phyloP scores from a whole-genome alignment of 768 basidiomycete genomes.

The Rhodotorula diobovata region DNA sequence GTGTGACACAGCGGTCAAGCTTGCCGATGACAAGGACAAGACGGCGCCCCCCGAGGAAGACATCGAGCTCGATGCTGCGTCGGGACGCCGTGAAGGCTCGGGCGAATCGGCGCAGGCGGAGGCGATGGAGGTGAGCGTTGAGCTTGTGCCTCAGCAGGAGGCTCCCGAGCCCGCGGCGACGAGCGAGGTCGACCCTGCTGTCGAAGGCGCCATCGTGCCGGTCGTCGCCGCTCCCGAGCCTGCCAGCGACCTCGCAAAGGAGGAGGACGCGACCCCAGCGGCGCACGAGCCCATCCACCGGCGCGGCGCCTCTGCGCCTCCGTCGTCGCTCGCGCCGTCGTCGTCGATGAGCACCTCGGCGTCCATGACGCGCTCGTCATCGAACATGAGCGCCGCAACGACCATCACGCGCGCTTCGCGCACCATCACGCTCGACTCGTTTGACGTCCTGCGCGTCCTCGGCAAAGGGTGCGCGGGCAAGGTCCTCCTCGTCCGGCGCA shows the following conservation, averaged over 20 bases:
- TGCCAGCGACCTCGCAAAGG: too few relatives aligned
- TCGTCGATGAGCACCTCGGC: neutral
- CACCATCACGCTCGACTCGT: conserved; percentile 71
- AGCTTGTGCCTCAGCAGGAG: neutral
- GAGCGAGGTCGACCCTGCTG: neutral
- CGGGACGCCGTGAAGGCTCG: neutral
- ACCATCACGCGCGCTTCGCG: conserved; percentile 53
- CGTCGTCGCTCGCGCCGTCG: neutral
- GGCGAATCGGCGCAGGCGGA: neutral
- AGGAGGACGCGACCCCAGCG: neutral
- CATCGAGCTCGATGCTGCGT: neutral
- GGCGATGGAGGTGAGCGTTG: neutral
- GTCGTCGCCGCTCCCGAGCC: too few relatives aligned
- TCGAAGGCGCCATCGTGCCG: too few relatives aligned
- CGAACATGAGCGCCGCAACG: neutral
- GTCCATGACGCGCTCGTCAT: conserved; percentile 17
- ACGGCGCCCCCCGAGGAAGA: neutral
- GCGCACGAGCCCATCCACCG: too few relatives aligned
- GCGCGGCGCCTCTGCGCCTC: neutral
- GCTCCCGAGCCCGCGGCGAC: neutral
- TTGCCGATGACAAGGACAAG: neutral
- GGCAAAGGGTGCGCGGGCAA: conserved; percentile 98
- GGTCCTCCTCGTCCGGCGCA: conserved; percentile 79
- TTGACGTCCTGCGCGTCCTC: conserved; percentile 93
- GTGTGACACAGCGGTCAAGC: too few relatives aligned